Evolutionary conservation across 192 early-diverging fungal species (phyloP), one percentile per base, ranked within the genome.

Genomic region (Helicostylum pulchrum): DNA sequence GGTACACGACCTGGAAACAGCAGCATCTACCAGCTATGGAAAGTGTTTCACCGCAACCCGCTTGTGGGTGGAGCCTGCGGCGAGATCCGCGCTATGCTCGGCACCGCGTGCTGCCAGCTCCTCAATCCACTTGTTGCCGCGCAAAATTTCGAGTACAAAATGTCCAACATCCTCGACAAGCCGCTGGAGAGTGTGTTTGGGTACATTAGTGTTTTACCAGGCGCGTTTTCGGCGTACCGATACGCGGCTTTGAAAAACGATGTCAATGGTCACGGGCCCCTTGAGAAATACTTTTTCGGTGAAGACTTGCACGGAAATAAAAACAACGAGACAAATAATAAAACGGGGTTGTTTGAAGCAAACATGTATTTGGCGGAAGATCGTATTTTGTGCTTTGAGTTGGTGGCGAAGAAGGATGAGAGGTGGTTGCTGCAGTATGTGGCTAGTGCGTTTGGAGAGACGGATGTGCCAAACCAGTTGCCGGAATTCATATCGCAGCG

Each of bases 381-480:
- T 69, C 85, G 90, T 61, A 92, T 92, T 53, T 76, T 92, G 17
- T 92, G 90, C 70, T 92, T 91, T 75, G 90, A 92, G 77, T 74
- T 92, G 48, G 86, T 92, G 0, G 81, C 90, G 53, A 92, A 89
- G 59, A 61, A 57, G 11, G 65, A 76, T 31, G 75, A 77, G 42
- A 66, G 72, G 6, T 89, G 88, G 83, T 55, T 90, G 2, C 75
- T 92, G 11, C 82, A 83, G 56, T 92, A 91, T 69, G 83, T 81
- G 47, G 85, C 84, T 12, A 48, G 70, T 3, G 86, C 88, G 0
- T 74, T 74, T 57, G 90, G 85, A 26, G 86, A 86, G 50, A 92
- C 90, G 5, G 90, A 92, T 66, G 90, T 91, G 0, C 90, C 90
- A 2, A 83, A 80, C 62, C 75, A 76, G 49, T 74, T 93, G 7